phyloP scores from a whole-genome alignment of 2,329 filamentous ascomycete species.

The Scorias spongiosa region DNA sequence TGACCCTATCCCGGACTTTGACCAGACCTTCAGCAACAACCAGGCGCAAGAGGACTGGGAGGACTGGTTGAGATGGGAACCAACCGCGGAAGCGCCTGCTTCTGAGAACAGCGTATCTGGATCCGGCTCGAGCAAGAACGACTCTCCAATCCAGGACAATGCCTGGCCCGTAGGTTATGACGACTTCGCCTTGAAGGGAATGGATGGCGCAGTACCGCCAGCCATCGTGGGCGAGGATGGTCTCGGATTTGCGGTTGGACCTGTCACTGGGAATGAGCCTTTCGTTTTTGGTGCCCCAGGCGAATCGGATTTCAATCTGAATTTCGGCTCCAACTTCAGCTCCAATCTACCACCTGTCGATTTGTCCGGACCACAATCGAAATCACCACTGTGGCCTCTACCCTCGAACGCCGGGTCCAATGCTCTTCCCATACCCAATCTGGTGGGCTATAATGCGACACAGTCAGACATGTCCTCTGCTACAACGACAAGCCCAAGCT shows the following conservation, averaged over 20 bases:
- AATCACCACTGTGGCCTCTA: conserved; percentile 11
- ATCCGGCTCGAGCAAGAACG: conserved; percentile 20
- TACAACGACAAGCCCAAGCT: conserved; percentile 11
- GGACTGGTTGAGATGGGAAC: conserved; percentile 34
- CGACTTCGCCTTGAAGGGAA: conserved; percentile 8
- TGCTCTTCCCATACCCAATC: not conserved
- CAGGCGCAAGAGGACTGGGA: conserved; percentile 26
- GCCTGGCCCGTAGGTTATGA: conserved; percentile 10
- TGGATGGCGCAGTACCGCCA: conserved; percentile 16
- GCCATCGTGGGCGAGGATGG: conserved; percentile 19
- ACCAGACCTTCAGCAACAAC: conserved; percentile 2
- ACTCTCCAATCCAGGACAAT: conserved; percentile 20
- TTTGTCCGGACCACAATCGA: conserved; percentile 12
- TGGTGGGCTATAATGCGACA: not conserved
- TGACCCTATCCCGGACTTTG: not conserved
- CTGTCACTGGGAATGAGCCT: conserved; percentile 8
- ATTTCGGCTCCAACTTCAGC: conserved; percentile 15
- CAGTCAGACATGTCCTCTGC: conserved; percentile 3
- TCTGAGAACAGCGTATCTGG: conserved; percentile 20
- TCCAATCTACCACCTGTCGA: conserved; percentile 6
- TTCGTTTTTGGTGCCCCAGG: conserved; percentile 14
- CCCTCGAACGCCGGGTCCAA: conserved; percentile 7
- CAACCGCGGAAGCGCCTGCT: conserved; percentile 20
- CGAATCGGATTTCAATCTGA: conserved; percentile 7
- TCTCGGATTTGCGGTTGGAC: conserved; percentile 11